Conservation (phyloP, 306 rosid genomes). For the Delonix regia region DNA sequence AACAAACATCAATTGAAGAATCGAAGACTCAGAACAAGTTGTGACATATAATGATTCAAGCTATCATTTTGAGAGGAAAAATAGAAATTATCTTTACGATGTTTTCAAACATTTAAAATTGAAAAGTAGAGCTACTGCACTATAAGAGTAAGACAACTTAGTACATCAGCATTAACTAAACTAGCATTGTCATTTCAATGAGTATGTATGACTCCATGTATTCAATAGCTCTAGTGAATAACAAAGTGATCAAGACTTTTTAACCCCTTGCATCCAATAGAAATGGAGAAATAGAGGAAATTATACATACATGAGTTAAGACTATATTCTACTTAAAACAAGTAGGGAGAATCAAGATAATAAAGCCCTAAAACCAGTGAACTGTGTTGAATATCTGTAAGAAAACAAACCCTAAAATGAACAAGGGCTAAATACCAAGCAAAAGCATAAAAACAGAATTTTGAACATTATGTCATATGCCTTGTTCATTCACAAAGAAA, state of each 20-base stretch:
- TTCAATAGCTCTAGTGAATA: background rate
- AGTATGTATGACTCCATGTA: background rate
- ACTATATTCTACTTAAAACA: background rate
- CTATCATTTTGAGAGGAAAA: background rate
- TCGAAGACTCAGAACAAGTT: background rate
- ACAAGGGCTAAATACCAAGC: slow-evolving; percentile 16
- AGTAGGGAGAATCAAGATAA: background rate
- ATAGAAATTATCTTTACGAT: background rate
- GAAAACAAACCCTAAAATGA: background rate
- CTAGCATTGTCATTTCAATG: background rate
- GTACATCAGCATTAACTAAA: background rate
- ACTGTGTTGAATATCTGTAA: background rate
- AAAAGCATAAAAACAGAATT: slow-evolving; percentile 29
- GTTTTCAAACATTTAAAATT: too few species aligned
- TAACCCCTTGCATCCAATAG: background rate
- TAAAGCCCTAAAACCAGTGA: background rate
- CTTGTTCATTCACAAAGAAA: background rate
- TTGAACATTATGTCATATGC: slow-evolving; percentile 8
- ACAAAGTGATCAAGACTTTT: background rate
- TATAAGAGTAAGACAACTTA: background rate
- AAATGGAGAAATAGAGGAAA: background rate
- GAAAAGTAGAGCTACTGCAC: background rate
- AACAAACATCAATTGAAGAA: background rate
- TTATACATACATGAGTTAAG: background rate
- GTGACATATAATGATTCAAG: background rate